phyloP scores from a whole-genome alignment of 306 rosid genomes.

The Sphenostylis stenocarpa region DNA sequence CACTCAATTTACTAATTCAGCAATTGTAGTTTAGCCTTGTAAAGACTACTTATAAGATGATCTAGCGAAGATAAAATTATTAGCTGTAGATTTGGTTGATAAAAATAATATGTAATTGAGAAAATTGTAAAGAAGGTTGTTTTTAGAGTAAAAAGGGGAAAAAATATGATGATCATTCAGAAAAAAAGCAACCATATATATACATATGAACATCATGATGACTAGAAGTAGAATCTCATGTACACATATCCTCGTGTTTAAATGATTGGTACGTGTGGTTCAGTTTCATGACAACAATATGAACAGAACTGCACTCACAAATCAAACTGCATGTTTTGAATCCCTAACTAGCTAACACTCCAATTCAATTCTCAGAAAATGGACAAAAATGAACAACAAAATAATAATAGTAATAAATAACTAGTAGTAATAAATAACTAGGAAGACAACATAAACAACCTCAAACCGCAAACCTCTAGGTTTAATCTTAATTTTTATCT shows the following conservation, averaged over 20 bases:
- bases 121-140: background rate
- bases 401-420: conserved; percentile 1
- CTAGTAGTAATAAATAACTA: too few relatives aligned
- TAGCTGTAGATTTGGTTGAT: background rate
- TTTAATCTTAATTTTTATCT: background rate
- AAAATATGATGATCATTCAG: conserved; percentile 30
- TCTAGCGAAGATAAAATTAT: background rate
- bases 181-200: conserved; percentile 28
- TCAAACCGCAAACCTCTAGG: conserved; percentile 28
- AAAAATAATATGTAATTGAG: background rate
- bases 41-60: background rate
- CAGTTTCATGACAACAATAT: conserved; percentile 38
- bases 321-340: conserved; percentile 37
- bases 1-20: background rate
- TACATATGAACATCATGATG: conserved; percentile 36
- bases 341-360: conserved; percentile 34
- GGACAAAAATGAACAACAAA: conserved; percentile 22
- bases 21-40: background rate
- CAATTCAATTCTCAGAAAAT: conserved; percentile 18
- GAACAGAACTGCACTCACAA: conserved; percentile 43
- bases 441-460: conserved; percentile 21
- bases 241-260: conserved; percentile 46
- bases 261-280: conserved; percentile 51
- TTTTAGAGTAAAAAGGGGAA: background rate
- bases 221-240: conserved; percentile 42